phyloP scores from a whole-genome alignment of 306 rosid species.

The Trifolium repens region DNA sequence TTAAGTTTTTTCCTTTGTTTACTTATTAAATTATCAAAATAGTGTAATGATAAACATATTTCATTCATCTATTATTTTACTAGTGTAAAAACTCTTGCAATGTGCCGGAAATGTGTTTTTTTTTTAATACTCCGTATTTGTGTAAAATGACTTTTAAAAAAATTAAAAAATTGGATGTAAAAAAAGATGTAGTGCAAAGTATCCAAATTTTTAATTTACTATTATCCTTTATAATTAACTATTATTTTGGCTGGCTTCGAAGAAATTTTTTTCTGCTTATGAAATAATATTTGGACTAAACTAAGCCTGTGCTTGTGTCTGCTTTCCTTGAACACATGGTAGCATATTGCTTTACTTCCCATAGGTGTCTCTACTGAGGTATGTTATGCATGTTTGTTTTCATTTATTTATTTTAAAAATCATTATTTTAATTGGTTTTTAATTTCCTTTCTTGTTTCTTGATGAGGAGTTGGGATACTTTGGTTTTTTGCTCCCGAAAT shows the following conservation, averaged over 20 bases:
- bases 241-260: too few relatives aligned
- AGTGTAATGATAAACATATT: background rate
- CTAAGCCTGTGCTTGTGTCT: background rate
- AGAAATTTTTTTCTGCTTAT: background rate
- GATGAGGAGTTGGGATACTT: background rate
- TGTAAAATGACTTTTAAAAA: too few relatives aligned
- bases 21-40: background rate
- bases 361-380: background rate
- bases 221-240: too few relatives aligned
- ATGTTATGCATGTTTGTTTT: constrained; percentile 3
- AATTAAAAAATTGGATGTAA: too few relatives aligned
- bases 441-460: background rate
- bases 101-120: too few relatives aligned
- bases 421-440: background rate
- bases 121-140: too few relatives aligned
- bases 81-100: too few relatives aligned
- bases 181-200: too few relatives aligned
- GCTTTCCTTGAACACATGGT: background rate
- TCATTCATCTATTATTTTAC: background rate
- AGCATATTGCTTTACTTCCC: background rate
- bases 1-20: background rate
- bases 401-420: background rate
- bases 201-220: too few relatives aligned
- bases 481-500: background rate
- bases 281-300: background rate